phyloP scores from a whole-genome alignment of 2,329 filamentous ascomycete species.

The Helotiales sp. region DNA sequence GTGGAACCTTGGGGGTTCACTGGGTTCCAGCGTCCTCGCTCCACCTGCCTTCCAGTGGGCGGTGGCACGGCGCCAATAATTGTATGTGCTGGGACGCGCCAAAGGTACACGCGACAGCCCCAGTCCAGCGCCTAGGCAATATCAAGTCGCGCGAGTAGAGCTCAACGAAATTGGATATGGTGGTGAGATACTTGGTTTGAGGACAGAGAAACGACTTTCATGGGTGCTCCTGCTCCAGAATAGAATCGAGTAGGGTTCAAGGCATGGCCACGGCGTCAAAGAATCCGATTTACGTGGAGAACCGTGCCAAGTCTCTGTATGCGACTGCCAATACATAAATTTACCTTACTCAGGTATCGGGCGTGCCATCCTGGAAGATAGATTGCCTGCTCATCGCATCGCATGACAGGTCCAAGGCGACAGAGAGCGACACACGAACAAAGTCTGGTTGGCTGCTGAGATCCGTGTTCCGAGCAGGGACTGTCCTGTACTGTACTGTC shows the following conservation, averaged over 20 bases:
- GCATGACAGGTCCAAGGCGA: not conserved
- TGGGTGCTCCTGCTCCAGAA: not conserved
- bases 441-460: not conserved
- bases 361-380: not conserved
- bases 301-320: constrained; percentile 4
- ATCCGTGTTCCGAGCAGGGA: constrained; percentile 1
- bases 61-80: not conserved
- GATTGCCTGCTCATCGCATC: not conserved
- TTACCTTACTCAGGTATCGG: too few relatives aligned
- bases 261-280: constrained; percentile 2
- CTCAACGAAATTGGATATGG: not conserved
- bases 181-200: not conserved
- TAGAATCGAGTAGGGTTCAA: constrained; percentile 10
- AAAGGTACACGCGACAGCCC: constrained; percentile 14
- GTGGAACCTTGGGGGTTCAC: not conserved
- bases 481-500: not conserved
- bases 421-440: not conserved
- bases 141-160: not conserved
- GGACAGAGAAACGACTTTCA: not conserved
- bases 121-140: constrained; percentile 1
- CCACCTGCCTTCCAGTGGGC: constrained; percentile 14
- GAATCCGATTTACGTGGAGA: constrained; percentile 9
- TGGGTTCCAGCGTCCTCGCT: constrained; percentile 18
- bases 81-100: not conserved
- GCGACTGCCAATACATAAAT: not conserved